phyloP scores from a whole-genome alignment of 73 alveolate genomes.

The Symbiodinium natans region DNA sequence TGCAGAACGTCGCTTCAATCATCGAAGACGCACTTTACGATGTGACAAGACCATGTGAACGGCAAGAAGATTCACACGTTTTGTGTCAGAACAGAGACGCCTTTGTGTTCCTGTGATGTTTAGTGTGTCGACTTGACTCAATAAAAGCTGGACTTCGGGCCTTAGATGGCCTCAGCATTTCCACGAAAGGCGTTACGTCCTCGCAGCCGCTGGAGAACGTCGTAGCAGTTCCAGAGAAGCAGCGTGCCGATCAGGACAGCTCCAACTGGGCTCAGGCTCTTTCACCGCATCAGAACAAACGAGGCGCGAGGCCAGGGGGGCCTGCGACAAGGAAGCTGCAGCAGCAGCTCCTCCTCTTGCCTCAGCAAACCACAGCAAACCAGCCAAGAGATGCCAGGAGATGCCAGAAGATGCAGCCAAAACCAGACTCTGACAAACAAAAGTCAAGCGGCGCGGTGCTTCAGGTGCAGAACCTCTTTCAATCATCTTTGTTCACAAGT shows the following conservation, averaged over 20 bases:
- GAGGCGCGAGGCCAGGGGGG: not conserved
- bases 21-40: too few species aligned
- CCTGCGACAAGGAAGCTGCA: not conserved
- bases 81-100: too few species aligned
- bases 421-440: not conserved
- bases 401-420: not conserved
- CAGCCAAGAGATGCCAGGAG: not conserved
- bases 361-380: too few species aligned
- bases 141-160: too few species aligned
- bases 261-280: not conserved
- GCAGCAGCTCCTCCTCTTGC: slow-evolving; percentile 12
- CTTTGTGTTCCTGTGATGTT: too few species aligned
- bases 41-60: too few species aligned
- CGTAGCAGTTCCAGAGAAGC: not conserved
- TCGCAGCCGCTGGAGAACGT: not conserved
- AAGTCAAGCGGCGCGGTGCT: not conserved
- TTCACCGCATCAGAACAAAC: too few species aligned
- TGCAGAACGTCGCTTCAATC: not conserved
- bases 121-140: too few species aligned
- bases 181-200: too few species aligned
- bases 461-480: not conserved
- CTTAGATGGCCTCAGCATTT: too few species aligned
- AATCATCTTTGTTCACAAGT: not conserved
- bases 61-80: too few species aligned
- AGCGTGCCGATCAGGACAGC: not conserved